Percentiles rank a stretch among this genome's conserved stretches.
Conservation (phyloP, 768 basidiomycete species). For the Crepidotus variabilis region DNA sequence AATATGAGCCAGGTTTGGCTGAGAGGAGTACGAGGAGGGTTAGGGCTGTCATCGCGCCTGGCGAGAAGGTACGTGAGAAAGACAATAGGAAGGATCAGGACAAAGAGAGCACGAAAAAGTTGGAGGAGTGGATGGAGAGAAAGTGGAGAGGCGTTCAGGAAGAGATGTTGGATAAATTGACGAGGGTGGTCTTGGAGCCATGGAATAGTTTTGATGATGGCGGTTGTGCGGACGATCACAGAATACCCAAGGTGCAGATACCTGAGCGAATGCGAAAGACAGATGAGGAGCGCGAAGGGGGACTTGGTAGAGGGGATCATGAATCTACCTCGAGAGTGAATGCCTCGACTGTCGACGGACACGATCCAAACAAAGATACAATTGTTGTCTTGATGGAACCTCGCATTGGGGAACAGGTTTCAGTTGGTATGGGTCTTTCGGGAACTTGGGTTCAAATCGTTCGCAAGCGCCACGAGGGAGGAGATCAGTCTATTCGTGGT, state of each 20-base stretch:
- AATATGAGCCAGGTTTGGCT: slow-evolving; percentile 29
- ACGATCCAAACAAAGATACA: slow-evolving; percentile 44
- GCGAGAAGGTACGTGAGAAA: slow-evolving; percentile 2
- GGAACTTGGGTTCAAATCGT: slow-evolving; percentile 61
- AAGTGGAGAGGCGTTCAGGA: slow-evolving; percentile 34
- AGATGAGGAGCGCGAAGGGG: not conserved
- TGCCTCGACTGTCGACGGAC: slow-evolving; percentile 4
- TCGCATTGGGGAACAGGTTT: slow-evolving; percentile 33
- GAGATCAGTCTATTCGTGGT: not conserved
- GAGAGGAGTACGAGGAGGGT: slow-evolving; percentile 56
- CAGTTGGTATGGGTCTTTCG: slow-evolving; percentile 51
- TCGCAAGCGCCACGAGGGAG: slow-evolving; percentile 19
- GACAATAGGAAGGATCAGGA: not conserved
- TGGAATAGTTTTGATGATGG: slow-evolving; percentile 43
- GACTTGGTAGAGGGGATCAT: slow-evolving; percentile 4
- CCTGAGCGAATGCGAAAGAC: not conserved
- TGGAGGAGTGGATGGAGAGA: slow-evolving; percentile 39
- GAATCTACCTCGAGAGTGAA: not conserved
- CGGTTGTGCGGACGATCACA: slow-evolving; percentile 12
- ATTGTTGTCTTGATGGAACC: slow-evolving; percentile 52
- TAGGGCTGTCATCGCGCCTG: slow-evolving; percentile 15
- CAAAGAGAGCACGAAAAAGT: slow-evolving; percentile 30
- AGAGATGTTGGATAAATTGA: slow-evolving; percentile 42
- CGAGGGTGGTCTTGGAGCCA: slow-evolving; percentile 49
- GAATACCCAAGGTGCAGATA: slow-evolving; percentile 4